Base-by-base conservation (phyloP, 1,139 yeast genomes). In the Trichomonascaceae sp. region DNA sequence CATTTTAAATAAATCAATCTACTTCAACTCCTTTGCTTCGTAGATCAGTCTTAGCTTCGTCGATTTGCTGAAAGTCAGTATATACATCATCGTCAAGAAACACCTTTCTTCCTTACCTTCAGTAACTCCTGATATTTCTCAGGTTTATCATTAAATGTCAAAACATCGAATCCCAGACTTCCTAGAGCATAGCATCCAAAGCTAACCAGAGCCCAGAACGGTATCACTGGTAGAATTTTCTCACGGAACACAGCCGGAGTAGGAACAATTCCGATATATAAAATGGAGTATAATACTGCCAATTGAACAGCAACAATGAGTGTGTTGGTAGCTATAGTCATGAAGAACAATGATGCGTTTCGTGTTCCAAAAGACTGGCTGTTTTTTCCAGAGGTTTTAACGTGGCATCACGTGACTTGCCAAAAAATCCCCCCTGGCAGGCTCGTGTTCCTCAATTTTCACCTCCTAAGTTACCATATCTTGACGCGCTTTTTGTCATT, bases 121-220 rank as follows among this genome's bases (percentile, higher is more conserved):
- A 82, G 74, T 63, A 85, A 77, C 65, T 84, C 90, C 62, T 75
- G 68, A 70, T 85, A 82, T 68, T 84, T 85, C 54, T 77, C 85
- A 61, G 83, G 83, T 70, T 85, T 85, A 71, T 85, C 89, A 65
- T 84, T 83, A 72, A 85, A 83, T 1, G 89, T 82, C 63, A 76
- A 73, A 19, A 85, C 84, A 53, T 87, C 89, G 76, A 80, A 81
- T 44, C 93, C 91, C 57, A 85, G 75, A 9, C 86, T 80, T 49
- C 79, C 85, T 62, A 85, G 76, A n/a, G 90, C 83, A 65, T 83
- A 85, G 19, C 87, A 74, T 36, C 91, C 91, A 67, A 85, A 85
- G 6, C 85, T 65, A 38, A 85, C 87, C 61, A 85, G 72, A 0
- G 74, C 78, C 91, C 91, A 85, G 76, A 79, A 83, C 52, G 93